Evolutionary conservation across 208 protist species (phyloP), one percentile per base, ranked within the genome.

Genomic region (Crithidia thermophila): DNA sequence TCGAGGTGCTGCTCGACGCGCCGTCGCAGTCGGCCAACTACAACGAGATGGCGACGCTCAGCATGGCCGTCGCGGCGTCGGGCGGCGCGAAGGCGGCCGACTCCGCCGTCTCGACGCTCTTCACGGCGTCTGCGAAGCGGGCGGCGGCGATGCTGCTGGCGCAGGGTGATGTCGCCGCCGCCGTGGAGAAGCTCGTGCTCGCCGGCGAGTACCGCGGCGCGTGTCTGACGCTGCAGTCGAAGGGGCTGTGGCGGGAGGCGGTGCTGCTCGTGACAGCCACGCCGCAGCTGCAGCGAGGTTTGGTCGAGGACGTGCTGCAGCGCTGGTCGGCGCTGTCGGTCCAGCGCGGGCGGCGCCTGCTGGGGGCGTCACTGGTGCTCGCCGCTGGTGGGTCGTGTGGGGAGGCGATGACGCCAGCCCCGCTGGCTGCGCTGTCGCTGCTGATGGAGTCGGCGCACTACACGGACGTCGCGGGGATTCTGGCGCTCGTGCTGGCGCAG

Each of bases 161-260:
- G 8, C 65, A 76, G 21, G 86, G 86, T 0, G 82, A 95, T 31
- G 73, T 91, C 7, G 76, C 89, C 21, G 80, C 52, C 27, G 85
- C 90, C 14, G 85, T 90, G 43, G 90, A 95, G 63, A 93, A 93
- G 62, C 85, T 84, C 34, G 42, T 90, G 9, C 56, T 95, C 1
- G 84, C 79, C 4, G 76, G 80, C 37, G 84, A 95, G 53, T 75
- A 77, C 47, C 76, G 72, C 51, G 85, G 86, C 45, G 87, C 90
- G 27, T 78, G 65, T 52, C 64, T 83, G 20, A 74, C 79, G 8
- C 75, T 90, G 34, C 84, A 95, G 67, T 87, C 85, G 21, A 84
- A 82, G 25, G 82, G 80, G 0, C 75, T 70, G 14, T 95, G 90
- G 90, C 64, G 60, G 27, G 83, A 85, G n/a, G 84, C 84, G 1